Conservation (phyloP, 495 filamentous ascomycete genomes). For the Penicillium mononematosum region DNA sequence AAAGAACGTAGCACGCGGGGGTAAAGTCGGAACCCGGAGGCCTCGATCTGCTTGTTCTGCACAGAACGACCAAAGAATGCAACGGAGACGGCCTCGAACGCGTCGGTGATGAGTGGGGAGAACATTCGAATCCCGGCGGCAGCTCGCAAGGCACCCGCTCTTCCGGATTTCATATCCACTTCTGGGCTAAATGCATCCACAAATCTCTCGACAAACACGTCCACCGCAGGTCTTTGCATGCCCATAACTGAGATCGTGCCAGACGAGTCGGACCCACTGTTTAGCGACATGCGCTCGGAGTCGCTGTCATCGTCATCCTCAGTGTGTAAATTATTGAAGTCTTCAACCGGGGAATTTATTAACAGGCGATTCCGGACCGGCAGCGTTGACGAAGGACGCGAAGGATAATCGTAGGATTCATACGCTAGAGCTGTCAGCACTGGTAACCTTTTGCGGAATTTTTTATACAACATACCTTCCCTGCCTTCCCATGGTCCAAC, state of each 20-base stretch:
- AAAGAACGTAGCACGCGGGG: conserved; percentile 40
- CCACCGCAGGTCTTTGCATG: conserved; percentile 32
- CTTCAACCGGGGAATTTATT: not conserved
- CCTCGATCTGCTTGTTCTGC: conserved; percentile 39
- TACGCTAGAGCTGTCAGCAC: conserved; percentile 19
- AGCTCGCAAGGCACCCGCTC: conserved; percentile 42
- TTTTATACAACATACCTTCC: conserved; percentile 26
- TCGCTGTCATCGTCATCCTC: conserved; percentile 21
- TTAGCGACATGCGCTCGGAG: conserved; percentile 16
- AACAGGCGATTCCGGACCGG: conserved; percentile 12
- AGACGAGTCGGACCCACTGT: conserved; percentile 28
- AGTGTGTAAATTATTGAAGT: conserved; percentile 16
- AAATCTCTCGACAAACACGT: conserved; percentile 46
- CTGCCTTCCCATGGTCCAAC: conserved; percentile 34
- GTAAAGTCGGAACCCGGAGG: conserved; percentile 39
- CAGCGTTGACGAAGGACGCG: conserved; percentile 14
- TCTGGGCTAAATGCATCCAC: conserved; percentile 48
- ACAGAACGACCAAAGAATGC: conserved; percentile 45
- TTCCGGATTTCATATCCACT: conserved; percentile 40
- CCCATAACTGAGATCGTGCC: conserved; percentile 26
- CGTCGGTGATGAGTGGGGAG: conserved; percentile 41
- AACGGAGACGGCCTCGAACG: conserved; percentile 44
- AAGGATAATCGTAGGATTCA: conserved; percentile 15
- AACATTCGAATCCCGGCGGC: conserved; percentile 48
- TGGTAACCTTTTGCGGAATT: too few relatives aligned